phyloP scores from a whole-genome alignment of 2,329 filamentous ascomycete genomes.

The Ceratocystis eucalypticola region DNA sequence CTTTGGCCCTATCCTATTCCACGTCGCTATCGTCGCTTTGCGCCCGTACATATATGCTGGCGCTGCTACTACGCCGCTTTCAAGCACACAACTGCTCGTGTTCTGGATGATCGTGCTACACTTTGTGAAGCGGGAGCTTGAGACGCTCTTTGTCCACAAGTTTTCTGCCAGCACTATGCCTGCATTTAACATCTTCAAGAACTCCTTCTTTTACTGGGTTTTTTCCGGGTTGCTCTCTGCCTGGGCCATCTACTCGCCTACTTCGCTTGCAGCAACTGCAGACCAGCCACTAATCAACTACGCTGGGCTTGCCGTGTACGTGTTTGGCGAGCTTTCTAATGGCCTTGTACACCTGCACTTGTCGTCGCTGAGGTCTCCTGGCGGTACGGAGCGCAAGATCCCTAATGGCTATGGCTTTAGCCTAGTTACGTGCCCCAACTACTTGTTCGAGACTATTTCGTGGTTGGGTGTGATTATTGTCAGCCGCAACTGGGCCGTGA shows the following conservation, averaged over 20 bases:
- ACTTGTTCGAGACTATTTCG: slow-evolving; percentile 79
- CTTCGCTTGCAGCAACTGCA: slow-evolving; percentile 48
- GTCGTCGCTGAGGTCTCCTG: slow-evolving; percentile 59
- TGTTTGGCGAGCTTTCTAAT: slow-evolving; percentile 69
- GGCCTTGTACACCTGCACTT: slow-evolving; percentile 68
- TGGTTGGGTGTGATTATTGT: slow-evolving; percentile 76
- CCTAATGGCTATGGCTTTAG: slow-evolving; percentile 73
- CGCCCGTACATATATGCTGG: slow-evolving; percentile 49
- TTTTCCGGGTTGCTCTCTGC: slow-evolving; percentile 68
- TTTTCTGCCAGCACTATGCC: slow-evolving; percentile 96
- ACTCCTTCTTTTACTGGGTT: slow-evolving; percentile 88
- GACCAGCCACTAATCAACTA: slow-evolving; percentile 43
- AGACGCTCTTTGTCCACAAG: slow-evolving; percentile 88
- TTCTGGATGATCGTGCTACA: slow-evolving; percentile 65
- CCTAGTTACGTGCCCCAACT: slow-evolving; percentile 90
- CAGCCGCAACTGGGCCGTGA: slow-evolving; percentile 64
- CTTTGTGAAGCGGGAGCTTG: slow-evolving; percentile 88
- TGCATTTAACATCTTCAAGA: slow-evolving; percentile 78
- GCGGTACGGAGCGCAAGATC: slow-evolving; percentile 77
- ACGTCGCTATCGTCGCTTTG: slow-evolving; percentile 57
- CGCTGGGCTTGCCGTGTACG: slow-evolving; percentile 55
- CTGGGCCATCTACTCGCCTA: slow-evolving; percentile 71
- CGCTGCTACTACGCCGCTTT: slow-evolving; percentile 39
- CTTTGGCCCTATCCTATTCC: slow-evolving; percentile 77
- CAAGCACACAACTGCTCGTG: slow-evolving; percentile 56